These are phyloP conservation scores for Termitomyces sp. DNA, from an alignment of 768 basidiomycete species.

Conservation along the genomic window DNA sequence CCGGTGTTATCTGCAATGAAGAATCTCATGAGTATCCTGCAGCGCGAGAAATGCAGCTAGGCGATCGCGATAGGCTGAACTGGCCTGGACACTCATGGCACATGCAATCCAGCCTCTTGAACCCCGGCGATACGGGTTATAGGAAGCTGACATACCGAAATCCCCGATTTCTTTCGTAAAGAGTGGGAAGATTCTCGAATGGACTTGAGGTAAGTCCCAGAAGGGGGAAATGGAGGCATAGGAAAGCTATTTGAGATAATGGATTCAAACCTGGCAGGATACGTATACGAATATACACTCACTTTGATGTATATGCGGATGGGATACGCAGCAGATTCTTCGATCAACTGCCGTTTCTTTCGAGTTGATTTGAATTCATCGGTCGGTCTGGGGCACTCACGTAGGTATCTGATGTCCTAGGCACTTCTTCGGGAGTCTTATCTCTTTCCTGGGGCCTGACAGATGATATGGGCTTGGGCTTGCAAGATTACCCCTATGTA, in stretches of 20 bases:
- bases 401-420: not conserved
- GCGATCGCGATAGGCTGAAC: not conserved
- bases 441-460: not conserved
- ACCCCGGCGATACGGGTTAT: not conserved
- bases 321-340: not conserved
- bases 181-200: slow-evolving; percentile 53
- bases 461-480: not conserved
- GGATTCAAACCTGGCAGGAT: not conserved
- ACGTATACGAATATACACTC: not conserved
- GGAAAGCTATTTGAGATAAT: not conserved
- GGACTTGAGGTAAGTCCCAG: slow-evolving; percentile 46
- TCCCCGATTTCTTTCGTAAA: slow-evolving; percentile 44
- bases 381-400: not conserved
- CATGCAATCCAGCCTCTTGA: too few relatives aligned
- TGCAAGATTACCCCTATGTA: not conserved
- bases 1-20: slow-evolving; percentile 49
- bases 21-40: slow-evolving; percentile 2
- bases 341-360: not conserved
- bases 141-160: slow-evolving; percentile 45
- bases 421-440: not conserved
- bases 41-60: not conserved
- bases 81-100: too few relatives aligned
- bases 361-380: not conserved
- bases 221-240: slow-evolving; percentile 40
- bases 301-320: not conserved